Percentiles rank a stretch among this genome's conserved stretches.
Evolutionary conservation across 768 basidiomycete genomes (phyloP).

Genomic region (Lactifluus volemus): DNA sequence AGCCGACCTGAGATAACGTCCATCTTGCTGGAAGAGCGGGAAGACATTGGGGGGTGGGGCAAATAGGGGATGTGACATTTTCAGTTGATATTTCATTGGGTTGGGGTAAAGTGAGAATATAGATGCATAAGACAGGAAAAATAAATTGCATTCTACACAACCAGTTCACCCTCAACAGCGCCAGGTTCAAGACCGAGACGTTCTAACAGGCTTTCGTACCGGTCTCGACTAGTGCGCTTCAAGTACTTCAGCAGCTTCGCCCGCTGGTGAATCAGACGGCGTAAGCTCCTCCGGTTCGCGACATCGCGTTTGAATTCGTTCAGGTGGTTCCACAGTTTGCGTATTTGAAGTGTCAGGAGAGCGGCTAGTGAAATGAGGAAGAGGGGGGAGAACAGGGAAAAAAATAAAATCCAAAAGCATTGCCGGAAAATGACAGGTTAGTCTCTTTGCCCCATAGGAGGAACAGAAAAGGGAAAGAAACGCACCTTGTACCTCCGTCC

Average conservation of each 20-base stretch:
- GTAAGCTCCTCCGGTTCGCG: conserved; percentile 66
- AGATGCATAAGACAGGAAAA: no score
- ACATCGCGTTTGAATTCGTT: conserved; percentile 62
- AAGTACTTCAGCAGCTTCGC: conserved; percentile 79
- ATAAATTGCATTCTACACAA: conserved; percentile 43
- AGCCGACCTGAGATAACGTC: not conserved
- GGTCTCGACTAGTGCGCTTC: conserved; percentile 48
- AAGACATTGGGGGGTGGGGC: no score
- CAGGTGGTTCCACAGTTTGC: conserved; percentile 72
- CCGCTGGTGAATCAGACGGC: conserved; percentile 70
- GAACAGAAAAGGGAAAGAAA: not conserved
- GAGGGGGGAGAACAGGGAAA: not conserved
- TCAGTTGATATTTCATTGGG: no score
- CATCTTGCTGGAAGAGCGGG: not conserved
- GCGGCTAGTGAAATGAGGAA: conserved; percentile 48
- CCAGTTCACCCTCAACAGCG: conserved; percentile 85
- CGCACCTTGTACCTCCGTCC: conserved; percentile 87
- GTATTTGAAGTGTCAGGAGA: conserved; percentile 77
- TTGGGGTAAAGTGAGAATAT: no score
- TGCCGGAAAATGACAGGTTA: not conserved
- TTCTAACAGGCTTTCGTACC: conserved; percentile 66
- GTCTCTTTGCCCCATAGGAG: not conserved
- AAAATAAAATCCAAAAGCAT: not conserved
- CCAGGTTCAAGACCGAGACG: conserved; percentile 69
- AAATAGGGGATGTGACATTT: no score